Evolutionary conservation across 441 rosid genomes (phyloP).

Genomic region (Bruguiera hainesii): DNA sequence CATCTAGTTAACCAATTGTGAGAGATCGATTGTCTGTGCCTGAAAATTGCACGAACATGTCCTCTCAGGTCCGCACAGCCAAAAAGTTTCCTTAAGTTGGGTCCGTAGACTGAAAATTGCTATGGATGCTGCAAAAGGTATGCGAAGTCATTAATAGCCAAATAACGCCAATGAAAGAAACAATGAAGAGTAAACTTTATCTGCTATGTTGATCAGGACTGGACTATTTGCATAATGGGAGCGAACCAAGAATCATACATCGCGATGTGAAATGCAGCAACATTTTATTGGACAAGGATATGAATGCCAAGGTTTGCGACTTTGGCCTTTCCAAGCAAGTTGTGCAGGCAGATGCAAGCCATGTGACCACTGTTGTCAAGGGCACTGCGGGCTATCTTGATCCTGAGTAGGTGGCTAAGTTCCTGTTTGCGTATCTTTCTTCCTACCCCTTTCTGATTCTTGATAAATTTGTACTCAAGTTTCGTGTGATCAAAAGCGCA

Average conservation of each 20-base stretch:
- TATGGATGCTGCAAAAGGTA: conserved; percentile 95
- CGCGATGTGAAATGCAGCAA: conserved; percentile 88
- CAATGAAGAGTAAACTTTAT: background rate
- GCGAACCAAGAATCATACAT: conserved; percentile 83
- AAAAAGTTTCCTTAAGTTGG: conserved; percentile 70
- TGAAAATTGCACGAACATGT: background rate
- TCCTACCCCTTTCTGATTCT: conserved; percentile 4
- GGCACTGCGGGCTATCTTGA: conserved; percentile 98
- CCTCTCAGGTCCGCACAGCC: conserved; percentile 51
- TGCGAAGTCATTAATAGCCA: background rate
- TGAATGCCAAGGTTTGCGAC: conserved; percentile 90
- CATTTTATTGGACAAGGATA: conserved; percentile 71
- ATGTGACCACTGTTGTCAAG: conserved; percentile 87
- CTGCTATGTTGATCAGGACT: conserved; percentile 39
- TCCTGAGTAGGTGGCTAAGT: conserved; percentile 58
- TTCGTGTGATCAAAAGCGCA: conserved; percentile 21
- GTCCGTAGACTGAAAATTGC: conserved; percentile 82
- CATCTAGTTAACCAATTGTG: background rate
- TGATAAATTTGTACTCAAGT: conserved; percentile 3
- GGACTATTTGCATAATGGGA: conserved; percentile 91
- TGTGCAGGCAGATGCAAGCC: conserved; percentile 72
- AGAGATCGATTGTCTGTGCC: background rate
- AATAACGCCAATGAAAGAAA: too few relatives aligned
- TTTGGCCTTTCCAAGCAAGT: conserved; percentile 95
- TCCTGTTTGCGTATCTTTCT: background rate